Conservation (phyloP, 768 basidiomycete genomes). For the Paxillus involutus region DNA sequence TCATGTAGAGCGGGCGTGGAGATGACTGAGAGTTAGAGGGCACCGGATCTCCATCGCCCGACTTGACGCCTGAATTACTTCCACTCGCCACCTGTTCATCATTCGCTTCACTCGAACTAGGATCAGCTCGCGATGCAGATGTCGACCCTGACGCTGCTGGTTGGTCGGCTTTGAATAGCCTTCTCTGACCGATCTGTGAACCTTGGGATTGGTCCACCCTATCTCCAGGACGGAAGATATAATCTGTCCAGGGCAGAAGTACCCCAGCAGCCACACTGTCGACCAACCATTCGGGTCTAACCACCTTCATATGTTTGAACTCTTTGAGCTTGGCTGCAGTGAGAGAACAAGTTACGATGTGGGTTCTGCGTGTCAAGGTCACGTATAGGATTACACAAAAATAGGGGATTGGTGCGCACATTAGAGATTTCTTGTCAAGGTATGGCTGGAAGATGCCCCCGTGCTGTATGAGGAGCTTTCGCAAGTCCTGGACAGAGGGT, state of each 20-base stretch:
- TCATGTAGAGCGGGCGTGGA: constrained; percentile 32
- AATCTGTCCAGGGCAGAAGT: constrained; percentile 81
- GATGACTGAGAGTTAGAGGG: constrained; percentile 6
- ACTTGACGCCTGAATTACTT: not conserved
- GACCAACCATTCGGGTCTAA: constrained; percentile 83
- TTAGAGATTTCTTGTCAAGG: constrained; percentile 72
- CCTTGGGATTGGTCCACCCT: constrained; percentile 53
- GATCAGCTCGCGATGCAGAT: not conserved
- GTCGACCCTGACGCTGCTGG: constrained; percentile 4
- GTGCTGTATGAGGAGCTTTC: constrained; percentile 75
- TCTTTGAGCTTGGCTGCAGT: constrained; percentile 89
- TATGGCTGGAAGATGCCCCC: constrained; percentile 86
- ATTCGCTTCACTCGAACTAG: not conserved
- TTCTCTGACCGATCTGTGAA: constrained; percentile 20
- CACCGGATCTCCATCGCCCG: not conserved
- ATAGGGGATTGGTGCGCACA: constrained; percentile 44
- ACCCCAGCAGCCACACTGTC: constrained; percentile 68
- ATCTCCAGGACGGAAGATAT: constrained; percentile 53
- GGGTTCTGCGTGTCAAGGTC: constrained; percentile 54
- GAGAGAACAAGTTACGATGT: constrained; percentile 88
- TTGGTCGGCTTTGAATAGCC: constrained; percentile 10
- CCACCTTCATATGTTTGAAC: constrained; percentile 90
- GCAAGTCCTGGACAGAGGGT: constrained; percentile 83
- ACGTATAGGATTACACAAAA: not conserved
- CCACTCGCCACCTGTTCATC: not conserved